These are phyloP conservation scores for Penicillium robsamsonii DNA, from an alignment of 495 filamentous ascomycete species.

Conservation along the genomic window DNA sequence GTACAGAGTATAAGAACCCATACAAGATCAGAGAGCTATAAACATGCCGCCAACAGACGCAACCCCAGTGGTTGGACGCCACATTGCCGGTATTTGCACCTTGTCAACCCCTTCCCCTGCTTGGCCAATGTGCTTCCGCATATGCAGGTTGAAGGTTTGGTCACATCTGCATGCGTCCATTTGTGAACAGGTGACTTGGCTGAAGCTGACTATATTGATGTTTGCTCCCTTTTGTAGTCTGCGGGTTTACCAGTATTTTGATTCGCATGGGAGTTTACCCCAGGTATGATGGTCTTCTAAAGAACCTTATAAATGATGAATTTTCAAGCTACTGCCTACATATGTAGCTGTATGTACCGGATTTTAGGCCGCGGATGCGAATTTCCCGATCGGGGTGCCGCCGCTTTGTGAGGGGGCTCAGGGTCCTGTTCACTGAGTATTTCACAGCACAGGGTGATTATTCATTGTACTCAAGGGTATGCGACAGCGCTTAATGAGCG, in stretches of 20 bases:
- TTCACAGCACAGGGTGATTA: too few species aligned
- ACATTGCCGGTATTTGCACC: neutral
- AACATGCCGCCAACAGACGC: neutral
- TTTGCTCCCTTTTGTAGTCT: neutral
- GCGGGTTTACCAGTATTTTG: neutral
- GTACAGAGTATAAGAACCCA: neutral
- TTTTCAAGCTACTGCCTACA: too few species aligned
- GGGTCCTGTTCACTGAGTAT: too few species aligned
- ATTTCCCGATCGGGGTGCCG: too few species aligned
- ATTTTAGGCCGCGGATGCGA: too few species aligned
- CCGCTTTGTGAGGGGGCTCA: too few species aligned
- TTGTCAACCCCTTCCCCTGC: neutral
- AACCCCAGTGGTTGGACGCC: neutral
- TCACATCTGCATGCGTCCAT: neutral
- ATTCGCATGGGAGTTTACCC: neutral
- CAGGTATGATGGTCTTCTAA: neutral
- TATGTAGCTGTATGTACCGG: too few species aligned
- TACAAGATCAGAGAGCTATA: neutral
- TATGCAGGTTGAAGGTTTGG: neutral
- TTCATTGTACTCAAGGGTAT: too few species aligned
- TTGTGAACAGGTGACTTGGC: slow-evolving; percentile 3
- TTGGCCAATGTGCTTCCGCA: neutral
- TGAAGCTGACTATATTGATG: neutral
- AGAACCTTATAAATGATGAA: neutral
- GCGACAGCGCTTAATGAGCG: too few species aligned